Base-by-base conservation (phyloP, 805 yeast species). In the Vanderwaltozyma yarrowii region DNA sequence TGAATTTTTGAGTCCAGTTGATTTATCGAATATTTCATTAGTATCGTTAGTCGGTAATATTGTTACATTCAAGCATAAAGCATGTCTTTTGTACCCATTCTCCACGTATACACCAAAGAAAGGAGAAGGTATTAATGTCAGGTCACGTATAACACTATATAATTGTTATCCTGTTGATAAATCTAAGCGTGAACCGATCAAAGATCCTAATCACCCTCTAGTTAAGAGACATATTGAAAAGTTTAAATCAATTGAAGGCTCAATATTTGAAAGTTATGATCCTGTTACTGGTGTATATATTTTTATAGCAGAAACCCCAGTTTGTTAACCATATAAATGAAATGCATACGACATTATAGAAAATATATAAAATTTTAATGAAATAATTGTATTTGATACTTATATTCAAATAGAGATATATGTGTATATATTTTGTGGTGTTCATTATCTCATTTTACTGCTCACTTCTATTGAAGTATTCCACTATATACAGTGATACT, bases 101-200 rank as follows among this genome's bases (percentile, higher is more conserved):
- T 48, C 53, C 2, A 74, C 71, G 18, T 60, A 57, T 20, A 73
- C 70, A 46, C 94, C 95, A 12, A 61, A 66, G 32, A 54, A 60
- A 29, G 96, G 95, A 6, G 84, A 84, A 50, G 96, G 95, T 1
- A 69, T 89, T 45, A 88, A 88, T 52, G 68, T 82, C 23, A 79
- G 80, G 4, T 81, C 83, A 7, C 70, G 70, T 40, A 75, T 87
- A 34, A 75, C 88, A 3, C 61, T 88, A 38, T 82, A 81, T 48
- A 78, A 80, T 10, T 81, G 94, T 55, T 88, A 73, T 61, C 95
- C 96, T 16, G 60, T 73, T 14, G 70, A 80, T 37, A 78, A 73
- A 51, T 82, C 79, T 45, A 79, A 83, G 16, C 73, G 77, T 46
- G 67, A 76, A 51, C 79, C 83, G 3, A 73, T 89, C 41, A 76